Conservation (phyloP, 1,139 yeast species). For the Candida tropicalis region DNA sequence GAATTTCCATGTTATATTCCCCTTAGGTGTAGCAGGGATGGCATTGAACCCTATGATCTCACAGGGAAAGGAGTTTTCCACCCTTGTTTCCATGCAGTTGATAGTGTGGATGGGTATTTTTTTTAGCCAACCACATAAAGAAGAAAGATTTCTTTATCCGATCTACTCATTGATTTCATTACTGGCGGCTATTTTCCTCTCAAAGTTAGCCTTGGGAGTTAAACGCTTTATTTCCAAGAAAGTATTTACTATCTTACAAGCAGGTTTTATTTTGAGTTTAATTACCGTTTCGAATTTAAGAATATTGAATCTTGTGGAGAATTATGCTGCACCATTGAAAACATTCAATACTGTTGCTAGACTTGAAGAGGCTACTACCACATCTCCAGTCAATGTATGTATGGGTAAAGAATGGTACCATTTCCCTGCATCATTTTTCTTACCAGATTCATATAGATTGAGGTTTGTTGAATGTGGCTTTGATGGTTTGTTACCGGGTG, state of each 20-base stretch:
- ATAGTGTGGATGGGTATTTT: constrained; percentile 70
- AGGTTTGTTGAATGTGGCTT: constrained; percentile 77
- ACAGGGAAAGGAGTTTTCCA: constrained; percentile 13
- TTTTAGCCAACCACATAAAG: constrained; percentile 83
- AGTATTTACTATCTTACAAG: constrained; percentile 7
- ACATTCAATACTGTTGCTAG: constrained; percentile 16
- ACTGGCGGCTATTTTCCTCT: constrained; percentile 59
- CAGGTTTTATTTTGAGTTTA: constrained; percentile 16
- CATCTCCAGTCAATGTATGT: constrained; percentile 54
- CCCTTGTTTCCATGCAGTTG: constrained; percentile 35
- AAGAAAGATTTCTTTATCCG: constrained; percentile 89
- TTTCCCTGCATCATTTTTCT: constrained; percentile 83
- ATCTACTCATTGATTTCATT: constrained; percentile 70
- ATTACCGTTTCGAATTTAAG: constrained; percentile 36
- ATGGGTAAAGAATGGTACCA: constrained; percentile 96
- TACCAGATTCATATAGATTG: constrained; percentile 61
- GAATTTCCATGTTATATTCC: constrained; percentile 65
- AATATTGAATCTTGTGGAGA: constrained; percentile 46
- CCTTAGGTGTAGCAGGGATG: constrained; percentile 48
- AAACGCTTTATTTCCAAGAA: constrained; percentile 7
- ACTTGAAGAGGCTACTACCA: constrained; percentile 11
- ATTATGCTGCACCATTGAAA: constrained; percentile 63
- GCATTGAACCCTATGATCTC: constrained; percentile 19
- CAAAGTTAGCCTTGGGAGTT: constrained; percentile 23
- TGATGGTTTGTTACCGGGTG: constrained; percentile 87